These are phyloP conservation scores for Talaromyces trachyspermus DNA, from an alignment of 495 filamentous ascomycete genomes.

Conservation along the genomic window DNA sequence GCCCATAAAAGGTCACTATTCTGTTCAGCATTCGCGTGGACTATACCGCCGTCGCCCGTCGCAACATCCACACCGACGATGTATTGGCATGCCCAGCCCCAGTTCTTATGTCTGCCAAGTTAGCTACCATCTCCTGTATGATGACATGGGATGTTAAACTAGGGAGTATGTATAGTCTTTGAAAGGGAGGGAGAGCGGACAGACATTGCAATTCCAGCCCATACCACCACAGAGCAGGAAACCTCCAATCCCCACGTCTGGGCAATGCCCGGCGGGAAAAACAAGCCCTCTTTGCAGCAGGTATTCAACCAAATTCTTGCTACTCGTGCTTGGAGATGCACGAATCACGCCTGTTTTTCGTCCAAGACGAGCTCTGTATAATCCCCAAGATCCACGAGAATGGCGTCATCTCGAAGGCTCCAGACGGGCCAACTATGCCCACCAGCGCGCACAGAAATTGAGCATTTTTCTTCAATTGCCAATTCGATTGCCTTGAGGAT, in stretches of 20 bases:
- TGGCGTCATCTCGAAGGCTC: slow-evolving; percentile 42
- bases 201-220: slow-evolving; percentile 48
- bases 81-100: slow-evolving; percentile 49
- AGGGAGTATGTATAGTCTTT: not conserved
- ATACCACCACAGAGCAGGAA: slow-evolving; percentile 50
- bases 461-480: slow-evolving; percentile 27
- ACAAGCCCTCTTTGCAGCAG: slow-evolving; percentile 28
- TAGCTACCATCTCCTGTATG: too few relatives aligned
- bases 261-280: slow-evolving; percentile 49
- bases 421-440: slow-evolving; percentile 49
- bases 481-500: slow-evolving; percentile 37
- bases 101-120: too few relatives aligned
- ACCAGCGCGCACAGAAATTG: slow-evolving; percentile 45
- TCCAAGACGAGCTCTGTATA: slow-evolving; percentile 30
- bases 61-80: slow-evolving; percentile 43
- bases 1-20: slow-evolving; percentile 45
- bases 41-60: slow-evolving; percentile 30
- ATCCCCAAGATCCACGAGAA: slow-evolving; percentile 42
- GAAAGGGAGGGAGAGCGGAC: too few relatives aligned
- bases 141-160: too few relatives aligned
- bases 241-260: slow-evolving; percentile 49
- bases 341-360: slow-evolving; percentile 20
- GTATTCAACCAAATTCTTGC: slow-evolving; percentile 31
- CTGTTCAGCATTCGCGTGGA: slow-evolving; percentile 31
- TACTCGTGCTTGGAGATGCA: slow-evolving; percentile 39